A percentile compares a stretch with the other conserved stretches of the same genome.
phyloP scores from a whole-genome alignment of 2,329 filamentous ascomycete species.

The Diaporthe citri region DNA sequence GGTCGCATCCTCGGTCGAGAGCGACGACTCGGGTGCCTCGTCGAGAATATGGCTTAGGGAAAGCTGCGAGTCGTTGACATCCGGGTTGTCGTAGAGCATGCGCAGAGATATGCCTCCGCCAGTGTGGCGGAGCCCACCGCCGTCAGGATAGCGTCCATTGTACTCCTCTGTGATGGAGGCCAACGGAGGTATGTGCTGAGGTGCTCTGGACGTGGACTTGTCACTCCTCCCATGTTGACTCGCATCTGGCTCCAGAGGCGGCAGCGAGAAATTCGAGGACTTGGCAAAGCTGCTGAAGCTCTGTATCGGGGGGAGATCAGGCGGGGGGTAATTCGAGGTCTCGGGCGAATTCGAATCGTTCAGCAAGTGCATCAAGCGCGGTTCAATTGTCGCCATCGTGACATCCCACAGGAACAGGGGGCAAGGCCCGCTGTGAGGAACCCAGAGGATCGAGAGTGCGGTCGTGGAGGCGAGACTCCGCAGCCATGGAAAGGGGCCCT shows the following conservation, averaged over 20 bases:
- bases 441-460: slow-evolving; percentile 38
- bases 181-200: slow-evolving; percentile 45
- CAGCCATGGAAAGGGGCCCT: slow-evolving; percentile 38
- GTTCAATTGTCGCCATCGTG: slow-evolving; percentile 76
- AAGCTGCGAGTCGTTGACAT: slow-evolving; percentile 55
- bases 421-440: slow-evolving; percentile 28
- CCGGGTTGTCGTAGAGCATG: slow-evolving; percentile 55
- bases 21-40: slow-evolving; percentile 53
- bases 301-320: slow-evolving; percentile 69
- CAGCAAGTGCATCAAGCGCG: slow-evolving; percentile 74
- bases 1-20: slow-evolving; percentile 51
- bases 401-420: slow-evolving; percentile 34
- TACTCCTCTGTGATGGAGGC: slow-evolving; percentile 40
- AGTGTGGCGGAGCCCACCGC: slow-evolving; percentile 33
- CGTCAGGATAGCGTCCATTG: slow-evolving; percentile 36
- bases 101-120: slow-evolving; percentile 50
- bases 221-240: slow-evolving; percentile 52
- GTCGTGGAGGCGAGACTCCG: slow-evolving; percentile 54
- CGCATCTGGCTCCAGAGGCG: slow-evolving; percentile 65
- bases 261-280: slow-evolving; percentile 59
- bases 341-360: slow-evolving; percentile 65
- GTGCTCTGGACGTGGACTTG: slow-evolving; percentile 43
- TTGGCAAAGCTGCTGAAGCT: slow-evolving; percentile 57
- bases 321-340: slow-evolving; percentile 54
- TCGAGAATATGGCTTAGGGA: slow-evolving; percentile 61